phyloP scores from a whole-genome alignment of 2,329 filamentous ascomycete species.

The Catunica adiposa region DNA sequence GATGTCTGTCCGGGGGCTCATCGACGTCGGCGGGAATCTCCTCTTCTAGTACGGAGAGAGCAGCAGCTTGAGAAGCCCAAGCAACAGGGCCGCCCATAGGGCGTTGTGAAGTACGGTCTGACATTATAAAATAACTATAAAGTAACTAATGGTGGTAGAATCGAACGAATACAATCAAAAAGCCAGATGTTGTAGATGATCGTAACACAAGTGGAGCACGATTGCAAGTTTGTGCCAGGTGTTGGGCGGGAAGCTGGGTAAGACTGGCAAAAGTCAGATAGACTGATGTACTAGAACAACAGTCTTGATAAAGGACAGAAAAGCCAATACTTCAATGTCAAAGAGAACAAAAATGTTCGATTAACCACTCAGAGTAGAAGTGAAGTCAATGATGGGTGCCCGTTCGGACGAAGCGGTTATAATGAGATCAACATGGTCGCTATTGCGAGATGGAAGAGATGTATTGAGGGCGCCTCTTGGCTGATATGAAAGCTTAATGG shows the following conservation, averaged over 20 bases:
- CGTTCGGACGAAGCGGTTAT: slow-evolving; percentile 13
- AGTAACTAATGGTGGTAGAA: not conserved
- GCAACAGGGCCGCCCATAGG: slow-evolving; percentile 1
- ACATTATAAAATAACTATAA: slow-evolving; percentile 5
- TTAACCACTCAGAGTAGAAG: not conserved
- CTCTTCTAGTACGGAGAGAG: slow-evolving; percentile 13
- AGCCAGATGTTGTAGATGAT: not conserved
- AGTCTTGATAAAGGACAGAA: not conserved
- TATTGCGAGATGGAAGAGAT: slow-evolving; percentile 5
- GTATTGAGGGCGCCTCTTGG: slow-evolving; percentile 10
- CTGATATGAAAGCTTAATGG: not conserved
- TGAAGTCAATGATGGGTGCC: slow-evolving; percentile 2
- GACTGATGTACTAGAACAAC: not conserved
- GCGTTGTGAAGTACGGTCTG: slow-evolving; percentile 9
- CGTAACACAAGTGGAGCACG: not conserved
- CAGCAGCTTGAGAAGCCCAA: slow-evolving; percentile 14
- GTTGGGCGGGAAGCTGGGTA: not conserved
- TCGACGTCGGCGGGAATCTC: slow-evolving; percentile 15
- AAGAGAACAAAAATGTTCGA: slow-evolving; percentile 6
- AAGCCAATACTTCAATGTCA: not conserved
- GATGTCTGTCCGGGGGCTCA: slow-evolving; percentile 15
- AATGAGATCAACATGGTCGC: slow-evolving; percentile 13
- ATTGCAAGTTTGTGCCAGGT: not conserved
- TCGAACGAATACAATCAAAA: not conserved
- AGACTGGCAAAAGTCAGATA: not conserved